Evolutionary conservation across 345 rosid genomes (phyloP).

Genomic region (Orychophragmus violaceus): DNA sequence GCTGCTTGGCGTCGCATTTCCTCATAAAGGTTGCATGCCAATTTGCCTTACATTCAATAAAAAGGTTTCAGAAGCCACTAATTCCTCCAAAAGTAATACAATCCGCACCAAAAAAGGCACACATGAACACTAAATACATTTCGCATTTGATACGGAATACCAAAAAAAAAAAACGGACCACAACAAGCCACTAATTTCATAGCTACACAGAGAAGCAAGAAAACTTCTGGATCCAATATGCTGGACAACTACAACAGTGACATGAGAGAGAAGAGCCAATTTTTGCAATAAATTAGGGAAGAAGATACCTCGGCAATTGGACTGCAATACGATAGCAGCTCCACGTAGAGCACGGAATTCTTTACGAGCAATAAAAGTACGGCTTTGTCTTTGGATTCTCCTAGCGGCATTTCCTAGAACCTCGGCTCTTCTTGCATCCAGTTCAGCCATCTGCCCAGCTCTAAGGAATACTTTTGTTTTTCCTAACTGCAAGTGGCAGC

Average conservation of each 20-base stretch:
- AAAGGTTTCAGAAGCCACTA: slow-evolving; percentile 16
- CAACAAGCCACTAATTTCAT: background rate
- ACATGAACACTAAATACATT: background rate
- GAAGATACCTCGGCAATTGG: slow-evolving; percentile 76
- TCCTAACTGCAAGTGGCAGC: slow-evolving; percentile 58
- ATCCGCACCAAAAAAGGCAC: background rate
- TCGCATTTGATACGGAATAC: background rate
- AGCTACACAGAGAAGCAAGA: no score
- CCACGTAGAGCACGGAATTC: slow-evolving; percentile 70
- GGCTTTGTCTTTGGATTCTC: slow-evolving; percentile 79
- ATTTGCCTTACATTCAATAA: slow-evolving; percentile 46
- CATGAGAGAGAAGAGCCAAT: background rate
- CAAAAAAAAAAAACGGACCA: background rate
- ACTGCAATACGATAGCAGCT: slow-evolving; percentile 80
- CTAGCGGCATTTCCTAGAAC: slow-evolving; percentile 97
- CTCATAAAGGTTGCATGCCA: slow-evolving; percentile 82
- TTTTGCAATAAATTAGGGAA: background rate
- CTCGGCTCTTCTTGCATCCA: slow-evolving; percentile 97
- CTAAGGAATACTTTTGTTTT: slow-evolving; percentile 89
- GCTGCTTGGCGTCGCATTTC: slow-evolving; percentile 80
- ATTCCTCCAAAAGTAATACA: background rate
- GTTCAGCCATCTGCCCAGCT: slow-evolving; percentile 99
- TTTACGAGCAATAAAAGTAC: slow-evolving; percentile 79
- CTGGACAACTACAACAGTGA: background rate
- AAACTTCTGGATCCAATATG: background rate